A percentile compares a stretch with the other conserved stretches of the same genome.
Evolutionary conservation across 805 yeast species (phyloP).

Genomic region (Metschnikowia lochheadii): DNA sequence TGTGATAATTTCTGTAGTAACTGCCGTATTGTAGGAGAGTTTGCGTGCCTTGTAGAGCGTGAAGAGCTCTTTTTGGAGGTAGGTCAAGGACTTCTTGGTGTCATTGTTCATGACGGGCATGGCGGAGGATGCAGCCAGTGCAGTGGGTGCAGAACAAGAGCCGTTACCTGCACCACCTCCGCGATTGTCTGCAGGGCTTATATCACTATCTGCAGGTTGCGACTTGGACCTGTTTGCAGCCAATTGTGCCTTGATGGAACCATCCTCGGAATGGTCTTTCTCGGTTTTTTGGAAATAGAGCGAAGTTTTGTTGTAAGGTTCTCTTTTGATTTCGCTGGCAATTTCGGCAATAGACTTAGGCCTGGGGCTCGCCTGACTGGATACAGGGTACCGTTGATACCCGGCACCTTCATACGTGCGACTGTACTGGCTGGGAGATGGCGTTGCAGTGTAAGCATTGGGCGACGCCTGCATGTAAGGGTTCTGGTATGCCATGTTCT

Average conservation of each 20-base stretch:
- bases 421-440: neutral
- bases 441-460: conserved; percentile 1
- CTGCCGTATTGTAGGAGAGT: conserved; percentile 66
- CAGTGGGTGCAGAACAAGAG: conserved; percentile 5
- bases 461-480: conserved; percentile 1
- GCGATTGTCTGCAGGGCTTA: conserved; percentile 5
- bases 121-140: neutral
- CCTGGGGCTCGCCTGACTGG: conserved; percentile 1
- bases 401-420: neutral
- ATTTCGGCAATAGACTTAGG: conserved; percentile 41
- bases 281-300: conserved; percentile 26
- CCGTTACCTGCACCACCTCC: conserved; percentile 9
- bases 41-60: conserved; percentile 73
- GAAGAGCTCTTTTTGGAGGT: conserved; percentile 82
- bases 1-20: conserved; percentile 80
- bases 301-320: conserved; percentile 24
- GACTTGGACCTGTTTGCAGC: conserved; percentile 42
- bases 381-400: neutral
- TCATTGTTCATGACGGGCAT: conserved; percentile 46
- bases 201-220: neutral
- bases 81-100: conserved; percentile 70
- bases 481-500: conserved; percentile 22
- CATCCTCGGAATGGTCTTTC: conserved; percentile 3
- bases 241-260: conserved; percentile 42
- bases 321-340: conserved; percentile 38